Evolutionary conservation across 1,284 basidiomycete species (phyloP), one percentile per base, ranked within the genome.

Genomic region (Moesziomyces sp.): DNA sequence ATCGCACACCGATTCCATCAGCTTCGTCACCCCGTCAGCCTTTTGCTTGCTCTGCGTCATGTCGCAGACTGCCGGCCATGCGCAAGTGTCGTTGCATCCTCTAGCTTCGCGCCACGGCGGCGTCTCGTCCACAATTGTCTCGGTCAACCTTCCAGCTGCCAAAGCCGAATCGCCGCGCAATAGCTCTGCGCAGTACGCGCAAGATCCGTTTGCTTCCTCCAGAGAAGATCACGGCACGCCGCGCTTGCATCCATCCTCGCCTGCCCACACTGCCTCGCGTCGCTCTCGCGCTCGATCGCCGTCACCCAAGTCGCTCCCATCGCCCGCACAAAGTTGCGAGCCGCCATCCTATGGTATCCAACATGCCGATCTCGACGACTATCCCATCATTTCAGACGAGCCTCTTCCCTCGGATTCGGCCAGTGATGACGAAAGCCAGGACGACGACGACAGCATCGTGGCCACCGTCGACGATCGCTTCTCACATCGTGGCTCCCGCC

Each of bases 21-120:
- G 28, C 10, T 21, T 19, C n/a, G 14, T 10, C 21, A 16, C 38
- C 11, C 8, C 38, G 18, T 14, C 38, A 40, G 5, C 38, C 19
- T 7, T 2, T 40, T 14, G 33, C 35, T 46, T 47, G 44, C 24
- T 40, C 46, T 44, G 52, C 63, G 70, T 47, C 52, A 74, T 74
- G 71, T 65, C 71, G 58, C 60, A 64, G 46, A 43, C 54, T 50
- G 46, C 44, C 46, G 43, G 44, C 43, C 55, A 74, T 58, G 74
- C 74, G 21, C 71, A 65, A 8, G 78, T 81, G 38, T 72, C 79
- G 3, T 59, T 81, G 35, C 79, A 81, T 46, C 79, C 79, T 16
- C 38, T 81, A 46, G 78, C 78, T 13, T 75, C 73, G 18, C 69
- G 79, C 24, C 71, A 67, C 38, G 78, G 79, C 16, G 51, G 53